phyloP scores from a whole-genome alignment of 139 green algal genomes.

The Chlorella ohadii region DNA sequence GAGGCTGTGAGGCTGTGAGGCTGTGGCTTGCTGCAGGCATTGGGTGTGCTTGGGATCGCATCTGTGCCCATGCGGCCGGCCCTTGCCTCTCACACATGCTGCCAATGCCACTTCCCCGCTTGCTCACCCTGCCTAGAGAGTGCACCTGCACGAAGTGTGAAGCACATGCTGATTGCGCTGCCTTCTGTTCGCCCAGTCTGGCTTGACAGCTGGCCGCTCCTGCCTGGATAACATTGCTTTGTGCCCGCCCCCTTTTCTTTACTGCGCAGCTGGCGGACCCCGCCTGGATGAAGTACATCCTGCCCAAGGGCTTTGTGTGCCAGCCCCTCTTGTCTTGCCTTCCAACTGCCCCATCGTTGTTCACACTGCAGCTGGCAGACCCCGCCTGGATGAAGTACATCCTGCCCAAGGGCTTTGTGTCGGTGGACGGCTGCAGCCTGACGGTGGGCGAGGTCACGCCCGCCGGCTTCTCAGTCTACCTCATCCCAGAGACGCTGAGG shows the following conservation, averaged over 20 bases:
- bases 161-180: too few species aligned
- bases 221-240: too few species aligned
- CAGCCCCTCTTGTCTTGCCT: not conserved
- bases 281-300: slow-evolving; percentile 92
- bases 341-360: not conserved
- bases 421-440: slow-evolving; percentile 92
- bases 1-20: not conserved
- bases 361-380: slow-evolving; percentile 48
- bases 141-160: too few species aligned
- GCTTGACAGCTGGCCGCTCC: too few species aligned
- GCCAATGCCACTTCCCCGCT: too few species aligned
- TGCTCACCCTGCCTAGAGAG: too few species aligned
- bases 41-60: too few species aligned
- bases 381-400: slow-evolving; percentile 92
- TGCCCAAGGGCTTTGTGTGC: not conserved
- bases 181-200: too few species aligned
- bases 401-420: slow-evolving; percentile 94
- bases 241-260: not conserved
- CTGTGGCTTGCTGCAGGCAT: too few species aligned
- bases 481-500: slow-evolving; percentile 95
- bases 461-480: slow-evolving; percentile 87
- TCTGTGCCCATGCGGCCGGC: too few species aligned
- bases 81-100: too few species aligned
- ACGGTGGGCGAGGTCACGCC: slow-evolving; percentile 76
- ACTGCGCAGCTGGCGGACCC: slow-evolving; percentile 48